phyloP scores from a whole-genome alignment of 148 eudicot species.

The Fagopyrum tataricum region DNA sequence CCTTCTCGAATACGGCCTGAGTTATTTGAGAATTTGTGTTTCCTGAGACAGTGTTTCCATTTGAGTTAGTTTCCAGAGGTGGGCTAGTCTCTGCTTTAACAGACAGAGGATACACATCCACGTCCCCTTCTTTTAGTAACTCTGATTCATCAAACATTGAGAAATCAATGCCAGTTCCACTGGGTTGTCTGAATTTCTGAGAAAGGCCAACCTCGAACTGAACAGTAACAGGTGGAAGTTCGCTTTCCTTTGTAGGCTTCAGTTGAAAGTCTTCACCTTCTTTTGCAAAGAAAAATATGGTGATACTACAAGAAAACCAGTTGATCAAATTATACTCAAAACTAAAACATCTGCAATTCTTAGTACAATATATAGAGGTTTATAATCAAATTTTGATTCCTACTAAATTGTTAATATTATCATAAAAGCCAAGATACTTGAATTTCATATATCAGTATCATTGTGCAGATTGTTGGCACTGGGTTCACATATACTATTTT shows the following conservation, averaged over 20 bases:
- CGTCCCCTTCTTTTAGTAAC: constrained; percentile 45
- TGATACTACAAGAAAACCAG: constrained; percentile 31
- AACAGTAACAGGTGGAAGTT: constrained; percentile 56
- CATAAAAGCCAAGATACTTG: background rate
- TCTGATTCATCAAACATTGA: constrained; percentile 67
- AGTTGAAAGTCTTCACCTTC: constrained; percentile 65
- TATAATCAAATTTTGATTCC: background rate
- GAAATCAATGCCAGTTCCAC: constrained; percentile 87
- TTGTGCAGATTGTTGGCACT: background rate
- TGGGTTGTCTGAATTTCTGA: constrained; percentile 79
- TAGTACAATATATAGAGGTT: background rate
- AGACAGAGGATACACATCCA: constrained; percentile 60
- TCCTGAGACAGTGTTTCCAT: constrained; percentile 34
- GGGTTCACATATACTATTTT: too few species aligned
- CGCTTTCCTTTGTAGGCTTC: constrained; percentile 65
- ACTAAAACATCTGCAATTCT: background rate
- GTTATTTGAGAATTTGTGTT: constrained; percentile 78
- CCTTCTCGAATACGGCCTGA: constrained; percentile 79
- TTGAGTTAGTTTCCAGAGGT: constrained; percentile 30
- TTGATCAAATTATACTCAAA: background rate
- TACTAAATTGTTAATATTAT: too few species aligned
- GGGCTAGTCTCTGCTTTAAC: constrained; percentile 79
- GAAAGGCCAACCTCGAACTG: constrained; percentile 73
- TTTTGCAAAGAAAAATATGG: constrained; percentile 60
- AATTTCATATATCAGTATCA: background rate